Percentiles rank a stretch among this genome's conserved stretches.
phyloP scores from a whole-genome alignment of 1,139 yeast genomes.

The Ogataea hybrid region DNA sequence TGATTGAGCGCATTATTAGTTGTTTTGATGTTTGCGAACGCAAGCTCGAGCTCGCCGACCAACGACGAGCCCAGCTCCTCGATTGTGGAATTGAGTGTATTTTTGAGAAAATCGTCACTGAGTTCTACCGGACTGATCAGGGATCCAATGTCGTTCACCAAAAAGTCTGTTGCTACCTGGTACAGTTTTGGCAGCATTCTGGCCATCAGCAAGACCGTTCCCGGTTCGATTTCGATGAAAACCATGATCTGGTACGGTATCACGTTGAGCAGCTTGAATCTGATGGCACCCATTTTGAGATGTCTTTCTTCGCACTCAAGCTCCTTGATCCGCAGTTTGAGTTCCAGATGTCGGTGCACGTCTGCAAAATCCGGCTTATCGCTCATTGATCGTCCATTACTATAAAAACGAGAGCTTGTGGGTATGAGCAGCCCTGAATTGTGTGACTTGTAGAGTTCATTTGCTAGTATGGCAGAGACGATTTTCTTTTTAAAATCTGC shows the following conservation, averaged over 20 bases:
- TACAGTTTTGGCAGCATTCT: constrained; percentile 25
- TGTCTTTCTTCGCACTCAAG: constrained; percentile 6
- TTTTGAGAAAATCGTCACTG: constrained; percentile 18
- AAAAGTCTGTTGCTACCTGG: constrained; percentile 19
- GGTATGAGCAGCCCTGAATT: constrained; percentile 19
- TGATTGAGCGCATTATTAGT: constrained; percentile 20
- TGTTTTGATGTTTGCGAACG: constrained; percentile 17
- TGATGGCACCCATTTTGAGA: constrained; percentile 26
- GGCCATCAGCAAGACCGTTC: constrained; percentile 22
- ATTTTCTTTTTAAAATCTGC: constrained; percentile 13
- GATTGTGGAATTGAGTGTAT: constrained; percentile 13
- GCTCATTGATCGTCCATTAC: constrained; percentile 19
- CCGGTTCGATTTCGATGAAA: constrained; percentile 22
- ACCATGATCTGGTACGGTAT: constrained; percentile 28
- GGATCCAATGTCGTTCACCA: constrained; percentile 26
- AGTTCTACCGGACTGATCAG: constrained; percentile 22
- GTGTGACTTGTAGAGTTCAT: constrained; percentile 19
- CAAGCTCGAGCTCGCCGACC: constrained; percentile 15
- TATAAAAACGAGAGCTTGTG: constrained; percentile 20
- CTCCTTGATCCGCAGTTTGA: constrained; percentile 25
- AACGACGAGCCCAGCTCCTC: constrained; percentile 1
- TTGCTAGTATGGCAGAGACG: constrained; percentile 20
- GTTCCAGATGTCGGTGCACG: constrained; percentile 21
- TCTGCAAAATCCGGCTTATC: constrained; percentile 24
- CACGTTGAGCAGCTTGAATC: constrained; percentile 27